Conservation (phyloP, 2,329 filamentous ascomycete species). For the Fusarium bactridioides region DNA sequence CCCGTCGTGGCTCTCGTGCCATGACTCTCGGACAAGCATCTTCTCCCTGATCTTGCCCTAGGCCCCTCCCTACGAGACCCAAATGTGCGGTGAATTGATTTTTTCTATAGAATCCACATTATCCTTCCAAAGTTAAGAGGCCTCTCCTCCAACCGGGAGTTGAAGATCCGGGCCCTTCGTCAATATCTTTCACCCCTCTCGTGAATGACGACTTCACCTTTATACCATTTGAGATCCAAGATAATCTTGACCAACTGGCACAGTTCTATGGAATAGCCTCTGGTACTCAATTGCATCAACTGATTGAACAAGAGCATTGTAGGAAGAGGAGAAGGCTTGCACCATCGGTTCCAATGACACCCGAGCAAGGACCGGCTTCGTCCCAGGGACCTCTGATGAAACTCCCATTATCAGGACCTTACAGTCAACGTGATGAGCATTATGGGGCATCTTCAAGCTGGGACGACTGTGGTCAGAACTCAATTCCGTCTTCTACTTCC, state of each 20-base stretch:
- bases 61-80: slow-evolving; percentile 33
- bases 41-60: slow-evolving; percentile 40
- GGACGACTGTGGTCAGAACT: slow-evolving; percentile 31
- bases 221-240: slow-evolving; percentile 39
- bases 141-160: slow-evolving; percentile 39
- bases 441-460: slow-evolving; percentile 34
- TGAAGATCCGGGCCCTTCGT: slow-evolving; percentile 35
- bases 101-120: slow-evolving; percentile 44
- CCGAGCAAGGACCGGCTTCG: slow-evolving; percentile 30
- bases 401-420: slow-evolving; percentile 28
- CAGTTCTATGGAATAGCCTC: slow-evolving; percentile 45
- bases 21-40: slow-evolving; percentile 42
- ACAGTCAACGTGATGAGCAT: slow-evolving; percentile 35
- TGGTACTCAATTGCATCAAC: slow-evolving; percentile 43
- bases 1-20: slow-evolving; percentile 40
- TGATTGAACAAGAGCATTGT: slow-evolving; percentile 37
- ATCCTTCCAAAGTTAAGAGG: slow-evolving; percentile 42
- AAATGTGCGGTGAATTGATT: slow-evolving; percentile 53
- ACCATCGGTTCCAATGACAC: slow-evolving; percentile 45
- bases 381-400: slow-evolving; percentile 47
- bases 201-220: slow-evolving; percentile 37
- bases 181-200: slow-evolving; percentile 29
- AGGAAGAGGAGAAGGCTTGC: slow-evolving; percentile 46
- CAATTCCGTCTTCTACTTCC: slow-evolving; percentile 36
- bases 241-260: slow-evolving; percentile 42